phyloP scores from a whole-genome alignment of 176 grass and related monocot species.

The Musa acuminata region DNA sequence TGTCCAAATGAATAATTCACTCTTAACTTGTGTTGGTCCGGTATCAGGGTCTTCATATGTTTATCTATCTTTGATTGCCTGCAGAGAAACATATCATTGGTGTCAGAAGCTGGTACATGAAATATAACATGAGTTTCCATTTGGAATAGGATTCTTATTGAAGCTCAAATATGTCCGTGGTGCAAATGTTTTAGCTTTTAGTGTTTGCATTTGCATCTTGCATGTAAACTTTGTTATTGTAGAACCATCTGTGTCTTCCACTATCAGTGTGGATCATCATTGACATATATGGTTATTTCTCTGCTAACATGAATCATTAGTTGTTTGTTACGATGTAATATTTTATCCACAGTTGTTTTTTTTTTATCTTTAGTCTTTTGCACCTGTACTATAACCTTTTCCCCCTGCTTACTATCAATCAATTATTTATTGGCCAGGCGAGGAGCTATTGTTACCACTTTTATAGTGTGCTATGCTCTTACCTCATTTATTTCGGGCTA shows the following conservation, averaged over 20 bases:
- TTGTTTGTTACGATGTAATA: not conserved
- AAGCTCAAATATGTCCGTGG: too few species aligned
- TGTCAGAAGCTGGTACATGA: too few species aligned
- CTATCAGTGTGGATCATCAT: not conserved
- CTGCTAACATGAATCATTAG: not conserved
- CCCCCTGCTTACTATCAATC: not conserved
- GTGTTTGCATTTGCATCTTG: not conserved
- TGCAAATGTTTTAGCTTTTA: too few species aligned
- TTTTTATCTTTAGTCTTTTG: not conserved
- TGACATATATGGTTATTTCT: not conserved
- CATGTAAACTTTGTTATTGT: not conserved
- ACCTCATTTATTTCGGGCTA: slow-evolving; percentile 97
- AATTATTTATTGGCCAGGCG: slow-evolving; percentile 34
- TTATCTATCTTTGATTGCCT: too few species aligned
- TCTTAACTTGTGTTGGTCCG: too few species aligned
- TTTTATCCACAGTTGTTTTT: slow-evolving; percentile 5
- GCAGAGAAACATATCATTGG: too few species aligned
- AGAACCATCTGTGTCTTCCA: not conserved
- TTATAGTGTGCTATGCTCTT: slow-evolving; percentile 92
- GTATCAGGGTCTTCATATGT: too few species aligned
- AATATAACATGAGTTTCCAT: too few species aligned
- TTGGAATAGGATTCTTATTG: too few species aligned
- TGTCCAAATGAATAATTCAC: too few species aligned
- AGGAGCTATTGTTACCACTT: slow-evolving; percentile 79
- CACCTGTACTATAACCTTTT: not conserved